Conservation (phyloP, 805 yeast genomes). For the Wickerhamia fluorescens region DNA sequence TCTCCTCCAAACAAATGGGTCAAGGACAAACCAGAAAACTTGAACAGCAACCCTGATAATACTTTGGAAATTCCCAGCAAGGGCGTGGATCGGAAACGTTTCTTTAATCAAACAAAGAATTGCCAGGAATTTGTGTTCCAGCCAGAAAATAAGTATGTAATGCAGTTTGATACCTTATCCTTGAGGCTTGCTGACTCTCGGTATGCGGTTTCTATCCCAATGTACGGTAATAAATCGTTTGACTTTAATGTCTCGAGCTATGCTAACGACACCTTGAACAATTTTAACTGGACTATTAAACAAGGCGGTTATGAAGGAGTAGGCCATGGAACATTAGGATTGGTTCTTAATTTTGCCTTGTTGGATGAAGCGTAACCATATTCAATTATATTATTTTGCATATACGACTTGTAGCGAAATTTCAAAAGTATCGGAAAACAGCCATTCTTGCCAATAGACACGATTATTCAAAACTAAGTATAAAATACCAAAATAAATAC, state of each 20-base stretch:
- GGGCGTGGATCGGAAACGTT: conserved; percentile 34
- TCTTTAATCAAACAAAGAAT: conserved; percentile 32
- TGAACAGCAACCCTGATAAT: conserved; percentile 14
- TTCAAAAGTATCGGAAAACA: neutral
- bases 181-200: conserved; percentile 44
- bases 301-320: conserved; percentile 27
- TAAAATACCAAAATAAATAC: neutral
- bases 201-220: conserved; percentile 48
- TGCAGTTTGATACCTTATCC: conserved; percentile 51
- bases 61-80: conserved; percentile 23
- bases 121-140: conserved; percentile 37
- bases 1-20: neutral
- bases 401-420: too few species aligned
- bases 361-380: conserved; percentile 19
- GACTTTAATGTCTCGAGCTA: conserved; percentile 36
- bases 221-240: conserved; percentile 36
- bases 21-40: conserved; percentile 17
- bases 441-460: neutral
- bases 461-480: too few species aligned
- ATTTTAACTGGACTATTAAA: conserved; percentile 42
- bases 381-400: too few species aligned
- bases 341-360: conserved; percentile 32
- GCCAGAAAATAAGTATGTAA: conserved; percentile 30
- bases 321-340: conserved; percentile 24
- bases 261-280: conserved; percentile 37